Evolutionary conservation across 2,329 filamentous ascomycete genomes (phyloP).

Genomic region (Colletotrichum eremochloae): DNA sequence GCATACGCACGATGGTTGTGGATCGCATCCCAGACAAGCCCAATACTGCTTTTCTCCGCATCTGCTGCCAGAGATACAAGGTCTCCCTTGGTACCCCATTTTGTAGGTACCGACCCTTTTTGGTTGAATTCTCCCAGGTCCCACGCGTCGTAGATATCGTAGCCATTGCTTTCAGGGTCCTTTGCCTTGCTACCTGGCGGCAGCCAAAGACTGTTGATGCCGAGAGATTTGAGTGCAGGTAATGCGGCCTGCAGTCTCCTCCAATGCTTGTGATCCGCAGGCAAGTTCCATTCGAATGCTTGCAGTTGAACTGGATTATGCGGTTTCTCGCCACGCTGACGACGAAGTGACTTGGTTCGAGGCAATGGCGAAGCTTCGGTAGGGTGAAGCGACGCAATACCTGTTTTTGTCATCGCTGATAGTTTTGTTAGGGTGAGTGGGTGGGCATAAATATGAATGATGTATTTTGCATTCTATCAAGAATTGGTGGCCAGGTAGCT

Average conservation of each 20-base stretch:
- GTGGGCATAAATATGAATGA: background rate
- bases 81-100: conserved; percentile 39
- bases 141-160: conserved; percentile 40
- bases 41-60: conserved; percentile 27
- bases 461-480: background rate
- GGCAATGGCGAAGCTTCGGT: conserved; percentile 8
- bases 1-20: conserved; percentile 41
- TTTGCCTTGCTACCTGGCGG: conserved; percentile 40
- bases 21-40: conserved; percentile 37
- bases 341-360: conserved; percentile 21
- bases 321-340: conserved; percentile 13
- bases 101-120: conserved; percentile 37
- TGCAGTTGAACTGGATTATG: conserved; percentile 37
- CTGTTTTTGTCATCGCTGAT: conserved; percentile 27
- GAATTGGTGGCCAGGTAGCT: conserved; percentile 10
- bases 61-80: conserved; percentile 25
- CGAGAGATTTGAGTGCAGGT: conserved; percentile 22
- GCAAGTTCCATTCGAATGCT: conserved; percentile 38
- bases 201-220: conserved; percentile 33
- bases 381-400: conserved; percentile 5
- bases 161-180: conserved; percentile 37
- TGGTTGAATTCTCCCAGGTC: conserved; percentile 39
- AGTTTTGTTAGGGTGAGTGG: background rate
- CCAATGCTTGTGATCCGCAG: conserved; percentile 36
- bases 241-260: conserved; percentile 11